Evolutionary conservation across 2,329 filamentous ascomycete species (phyloP), one percentile per base, ranked within the genome.

Genomic region (Colletotrichum sp.): DNA sequence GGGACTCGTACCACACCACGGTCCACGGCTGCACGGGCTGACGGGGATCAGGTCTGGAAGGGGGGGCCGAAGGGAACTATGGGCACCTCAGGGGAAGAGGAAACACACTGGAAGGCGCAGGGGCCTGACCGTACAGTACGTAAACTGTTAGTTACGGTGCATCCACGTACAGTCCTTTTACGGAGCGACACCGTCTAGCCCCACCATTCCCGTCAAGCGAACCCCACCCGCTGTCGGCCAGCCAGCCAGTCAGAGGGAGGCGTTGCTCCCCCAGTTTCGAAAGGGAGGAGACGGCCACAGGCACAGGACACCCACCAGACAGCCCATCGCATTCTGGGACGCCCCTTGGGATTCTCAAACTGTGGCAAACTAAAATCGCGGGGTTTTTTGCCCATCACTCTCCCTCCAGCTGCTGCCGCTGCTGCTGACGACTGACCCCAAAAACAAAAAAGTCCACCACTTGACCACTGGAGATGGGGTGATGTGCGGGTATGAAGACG

Each of bases 281-380:
- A 72, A 75, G 69, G 69, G 73, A 72, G 69, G 73, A 67, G 69
- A 71, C 43, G 32, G 36, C 62, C 58, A 61, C 24, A 30, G 58
- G 34, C 15, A 16, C 61, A 34, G 30, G 26, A 36, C 34, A 36
- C 34, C 34, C 55, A 28, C 36, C 15, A 30, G 58, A 38, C 52
- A 60, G 15, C 32, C 34, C 48, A n/a, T 28, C 21, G n/a, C 30
- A 56, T 34, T 36, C 66, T 60, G 36, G 56, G 56, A 65, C 62
- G 32, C 34, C 60, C 70, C 70, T 73, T 68, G 43, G 28, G 58
- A 52, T 69, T 48, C 58, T 75, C 64, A 75, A 75, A 73, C 73
- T 38, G 70, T 69, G 73, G 73, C 70, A 69, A 75, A 73, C 64
- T 73, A 65, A 52, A 69, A 69, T 73, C 70, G 73, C 70, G 73